Conservation (phyloP, 805 yeast genomes). For the Starmerella gropengiesseri region DNA sequence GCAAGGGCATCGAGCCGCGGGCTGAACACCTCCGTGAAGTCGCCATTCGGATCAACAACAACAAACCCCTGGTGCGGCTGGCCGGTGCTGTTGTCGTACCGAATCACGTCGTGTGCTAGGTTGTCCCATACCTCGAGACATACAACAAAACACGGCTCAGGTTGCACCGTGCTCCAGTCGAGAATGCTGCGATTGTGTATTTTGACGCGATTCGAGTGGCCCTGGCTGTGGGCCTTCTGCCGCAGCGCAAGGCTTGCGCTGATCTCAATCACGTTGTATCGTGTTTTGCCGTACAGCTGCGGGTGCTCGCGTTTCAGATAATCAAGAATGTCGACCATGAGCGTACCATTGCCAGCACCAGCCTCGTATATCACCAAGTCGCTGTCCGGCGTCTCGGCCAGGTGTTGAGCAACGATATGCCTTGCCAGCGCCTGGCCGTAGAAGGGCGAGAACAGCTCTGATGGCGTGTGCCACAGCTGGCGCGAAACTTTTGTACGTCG, state of each 20-base stretch:
- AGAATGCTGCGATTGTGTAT: conserved; percentile 66
- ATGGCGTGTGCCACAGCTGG: conserved; percentile 85
- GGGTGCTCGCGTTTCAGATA: conserved; percentile 54
- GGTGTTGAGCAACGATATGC: conserved; percentile 54
- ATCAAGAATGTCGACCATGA: conserved; percentile 64
- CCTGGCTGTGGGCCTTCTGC: conserved; percentile 29
- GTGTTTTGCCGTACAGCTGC: conserved; percentile 57
- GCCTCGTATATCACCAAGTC: conserved; percentile 72
- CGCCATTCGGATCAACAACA: conserved; percentile 58
- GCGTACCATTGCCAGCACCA: conserved; percentile 85
- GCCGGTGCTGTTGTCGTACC: conserved; percentile 58
- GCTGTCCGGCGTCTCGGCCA: conserved; percentile 45
- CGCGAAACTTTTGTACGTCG: conserved; percentile 13
- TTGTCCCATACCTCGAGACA: conserved; percentile 80
- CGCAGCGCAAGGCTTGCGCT: conserved; percentile 46
- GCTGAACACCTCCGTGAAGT: conserved; percentile 60
- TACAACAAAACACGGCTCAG: conserved; percentile 62
- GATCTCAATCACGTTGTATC: conserved; percentile 64
- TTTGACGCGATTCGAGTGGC: conserved; percentile 48
- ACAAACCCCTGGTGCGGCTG: conserved; percentile 72
- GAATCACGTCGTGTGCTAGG: conserved; percentile 67
- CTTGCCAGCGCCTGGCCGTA: conserved; percentile 82
- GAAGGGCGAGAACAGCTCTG: conserved; percentile 69
- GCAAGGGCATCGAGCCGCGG: conserved; percentile 49
- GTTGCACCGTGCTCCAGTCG: conserved; percentile 53